Evolutionary conservation across 257 asterid genomes (phyloP), one percentile per base, ranked within the genome.

Genomic region (Verbascum thapsus): DNA sequence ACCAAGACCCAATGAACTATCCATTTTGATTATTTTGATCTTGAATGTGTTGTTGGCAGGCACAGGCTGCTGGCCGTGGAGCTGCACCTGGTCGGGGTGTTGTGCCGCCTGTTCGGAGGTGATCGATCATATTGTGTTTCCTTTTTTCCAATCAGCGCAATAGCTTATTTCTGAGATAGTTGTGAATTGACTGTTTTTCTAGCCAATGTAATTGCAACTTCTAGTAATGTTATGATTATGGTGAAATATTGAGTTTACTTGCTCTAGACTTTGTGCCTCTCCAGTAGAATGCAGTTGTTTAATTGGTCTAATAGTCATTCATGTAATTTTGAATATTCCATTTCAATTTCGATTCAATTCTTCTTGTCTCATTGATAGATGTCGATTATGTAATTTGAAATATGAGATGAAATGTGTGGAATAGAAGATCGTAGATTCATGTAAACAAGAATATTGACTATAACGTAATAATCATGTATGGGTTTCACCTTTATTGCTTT

Each of bases 11-110:
- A 5, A 26, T 2, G 32, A 5, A 26, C 32, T 26, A 26, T 26
- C 32, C 32, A 26, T 5, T 26, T 26, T 5, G 53, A 35, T 37
- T 52, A 9, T 30, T 68, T 67, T 77, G 63, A 66, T 44, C 17
- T 23, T 18, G n/a, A 20, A 56, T 39, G 67, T 61, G 48, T 48
- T 30, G 30, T 66, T 52, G 70, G 63, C 86, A 92, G 97, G 98
- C 94, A 64, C 96, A 89, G 72, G 92, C 87, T 74, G 84, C 88
- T 60, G 95, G 98, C 35, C 97, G 97, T 67, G 99, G 96, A 35
- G 94, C 74, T 42, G 60, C 90, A 17, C 96, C 95, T 37, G 95
- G 99, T 53, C 64, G 97, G 60, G 99, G 99, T 19, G 78, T 58
- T 52, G 94, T 74, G 53, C 95, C 97, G 22, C 97, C 96, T 41